Evolutionary conservation across 177 flowering plant species (phyloP).

Genomic region (Vitis hybrid): DNA sequence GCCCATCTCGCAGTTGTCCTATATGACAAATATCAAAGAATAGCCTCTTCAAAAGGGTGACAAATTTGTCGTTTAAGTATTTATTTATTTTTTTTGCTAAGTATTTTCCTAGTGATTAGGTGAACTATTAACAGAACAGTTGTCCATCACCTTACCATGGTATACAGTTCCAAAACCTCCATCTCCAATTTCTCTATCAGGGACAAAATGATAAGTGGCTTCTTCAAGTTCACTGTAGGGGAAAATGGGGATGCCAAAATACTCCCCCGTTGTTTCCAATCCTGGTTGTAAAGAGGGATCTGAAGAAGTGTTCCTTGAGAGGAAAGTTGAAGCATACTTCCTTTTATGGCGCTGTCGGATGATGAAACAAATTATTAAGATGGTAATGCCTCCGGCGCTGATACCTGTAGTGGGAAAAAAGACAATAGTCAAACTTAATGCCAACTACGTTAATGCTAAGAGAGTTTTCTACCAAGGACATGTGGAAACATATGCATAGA

Average conservation of each 20-base stretch:
- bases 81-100: too few species aligned
- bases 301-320: constrained; percentile 21
- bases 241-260: constrained; percentile 50
- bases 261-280: constrained; percentile 26
- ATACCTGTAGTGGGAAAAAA: too few species aligned
- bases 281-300: constrained; percentile 32
- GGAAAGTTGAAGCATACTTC: constrained; percentile 14
- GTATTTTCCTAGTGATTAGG: too few species aligned
- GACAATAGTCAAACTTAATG: too few species aligned
- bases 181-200: constrained; percentile 62
- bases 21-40: neutral
- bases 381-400: neutral
- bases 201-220: constrained; percentile 66
- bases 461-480: too few species aligned
- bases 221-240: constrained; percentile 59
- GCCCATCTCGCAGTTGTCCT: constrained; percentile 74
- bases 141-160: constrained; percentile 39
- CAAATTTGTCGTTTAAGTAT: neutral
- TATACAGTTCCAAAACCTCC: constrained; percentile 85
- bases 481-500: too few species aligned
- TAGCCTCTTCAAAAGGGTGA: neutral
- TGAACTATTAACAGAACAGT: too few species aligned
- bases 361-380: constrained; percentile 9
- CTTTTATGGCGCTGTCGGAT: constrained; percentile 6
- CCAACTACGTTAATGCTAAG: too few species aligned